phyloP scores from a whole-genome alignment of 805 yeast species.

The Lachancea fermentati region DNA sequence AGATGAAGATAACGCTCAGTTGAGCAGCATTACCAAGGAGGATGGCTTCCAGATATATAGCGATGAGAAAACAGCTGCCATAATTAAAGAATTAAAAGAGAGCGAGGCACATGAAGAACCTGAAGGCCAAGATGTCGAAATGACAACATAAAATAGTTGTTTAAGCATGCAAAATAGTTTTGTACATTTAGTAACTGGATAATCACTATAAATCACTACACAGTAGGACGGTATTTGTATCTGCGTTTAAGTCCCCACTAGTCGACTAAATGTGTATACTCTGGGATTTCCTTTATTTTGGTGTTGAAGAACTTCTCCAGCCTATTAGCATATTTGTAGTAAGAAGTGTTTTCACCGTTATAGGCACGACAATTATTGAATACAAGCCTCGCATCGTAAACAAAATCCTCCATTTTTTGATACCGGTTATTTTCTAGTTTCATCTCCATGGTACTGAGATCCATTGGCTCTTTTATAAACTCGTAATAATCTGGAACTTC shows the following conservation, averaged over 20 bases:
- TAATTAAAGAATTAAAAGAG: slow-evolving; percentile 71
- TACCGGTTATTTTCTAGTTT: slow-evolving; percentile 89
- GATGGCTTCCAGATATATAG: slow-evolving; percentile 81
- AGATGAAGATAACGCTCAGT: slow-evolving; percentile 91
- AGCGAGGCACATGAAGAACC: slow-evolving; percentile 48
- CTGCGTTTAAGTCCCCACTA: slow-evolving; percentile 22
- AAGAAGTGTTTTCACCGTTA: slow-evolving; percentile 91
- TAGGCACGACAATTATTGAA: slow-evolving; percentile 89
- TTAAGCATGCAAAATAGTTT: slow-evolving; percentile 7
- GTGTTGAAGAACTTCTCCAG: slow-evolving; percentile 81
- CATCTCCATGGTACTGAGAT: slow-evolving; percentile 89
- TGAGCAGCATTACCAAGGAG: slow-evolving; percentile 84
- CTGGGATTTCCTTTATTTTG: slow-evolving; percentile 86
- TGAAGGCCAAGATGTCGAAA: slow-evolving; percentile 31
- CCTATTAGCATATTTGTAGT: slow-evolving; percentile 90
- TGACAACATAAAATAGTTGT: slow-evolving; percentile 16
- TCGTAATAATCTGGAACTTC: slow-evolving; percentile 97
- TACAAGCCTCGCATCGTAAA: slow-evolving; percentile 80
- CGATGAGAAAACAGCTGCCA: slow-evolving; percentile 75
- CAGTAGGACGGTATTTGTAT: too few relatives aligned
- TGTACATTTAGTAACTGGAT: slow-evolving; percentile 1
- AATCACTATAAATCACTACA: not conserved
- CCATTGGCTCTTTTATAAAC: slow-evolving; percentile 97
- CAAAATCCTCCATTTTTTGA: slow-evolving; percentile 83
- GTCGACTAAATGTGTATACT: slow-evolving; percentile 77